Conservation (phyloP, 352 stramenopile species). For the Phytophthora crassamura region DNA sequence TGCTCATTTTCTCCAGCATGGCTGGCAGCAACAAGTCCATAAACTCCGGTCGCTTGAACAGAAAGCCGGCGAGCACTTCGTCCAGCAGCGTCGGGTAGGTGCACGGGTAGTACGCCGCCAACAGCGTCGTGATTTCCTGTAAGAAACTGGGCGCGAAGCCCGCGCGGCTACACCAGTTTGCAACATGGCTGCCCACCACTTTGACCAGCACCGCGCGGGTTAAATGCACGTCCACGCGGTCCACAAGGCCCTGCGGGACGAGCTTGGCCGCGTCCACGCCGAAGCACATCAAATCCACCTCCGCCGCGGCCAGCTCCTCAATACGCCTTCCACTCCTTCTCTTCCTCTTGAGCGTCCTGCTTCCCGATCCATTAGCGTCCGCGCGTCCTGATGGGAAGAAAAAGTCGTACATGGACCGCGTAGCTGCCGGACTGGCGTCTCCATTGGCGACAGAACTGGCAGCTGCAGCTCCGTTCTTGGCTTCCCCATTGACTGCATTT, state of each 20-base stretch:
- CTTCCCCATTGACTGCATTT: constrained; percentile 16
- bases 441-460: constrained; percentile 31
- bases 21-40: constrained; percentile 63
- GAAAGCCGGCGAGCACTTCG: constrained; percentile 74
- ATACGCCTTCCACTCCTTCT: constrained; percentile 31
- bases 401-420: constrained; percentile 63
- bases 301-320: constrained; percentile 19
- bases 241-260: constrained; percentile 83
- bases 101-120: constrained; percentile 86
- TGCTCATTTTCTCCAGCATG: constrained; percentile 80
- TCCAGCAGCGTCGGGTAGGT: constrained; percentile 84
- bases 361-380: constrained; percentile 15
- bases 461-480: constrained; percentile 19
- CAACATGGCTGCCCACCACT: constrained; percentile 70
- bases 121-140: constrained; percentile 68
- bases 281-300: constrained; percentile 70
- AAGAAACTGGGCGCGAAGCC: constrained; percentile 77
- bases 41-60: constrained; percentile 83
- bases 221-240: constrained; percentile 79
- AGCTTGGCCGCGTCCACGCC: constrained; percentile 80
- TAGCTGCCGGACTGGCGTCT: constrained; percentile 25
- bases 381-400: constrained; percentile 49
- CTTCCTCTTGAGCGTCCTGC: constrained; percentile 58
- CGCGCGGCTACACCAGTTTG: constrained; percentile 72
- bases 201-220: constrained; percentile 50